A percentile compares a stretch with the other conserved stretches of the same genome.
Conservation (phyloP, 345 rosid species). For the Citrus australasica region DNA sequence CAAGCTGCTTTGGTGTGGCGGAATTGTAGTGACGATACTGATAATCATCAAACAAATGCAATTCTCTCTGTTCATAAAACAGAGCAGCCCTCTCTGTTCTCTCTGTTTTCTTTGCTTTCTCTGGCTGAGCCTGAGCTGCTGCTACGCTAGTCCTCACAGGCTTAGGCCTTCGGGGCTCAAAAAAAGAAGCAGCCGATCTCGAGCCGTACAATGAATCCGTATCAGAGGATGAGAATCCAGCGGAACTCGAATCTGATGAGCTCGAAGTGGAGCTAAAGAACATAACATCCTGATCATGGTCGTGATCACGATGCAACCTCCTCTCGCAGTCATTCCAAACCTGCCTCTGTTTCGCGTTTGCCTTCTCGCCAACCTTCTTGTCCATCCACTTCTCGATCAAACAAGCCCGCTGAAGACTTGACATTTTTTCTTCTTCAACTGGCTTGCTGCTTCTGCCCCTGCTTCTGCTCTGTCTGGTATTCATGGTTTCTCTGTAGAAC, state of each 20-base stretch:
- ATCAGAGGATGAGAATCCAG: constrained; percentile 81
- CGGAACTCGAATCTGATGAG: constrained; percentile 76
- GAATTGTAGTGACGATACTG: constrained; percentile 22
- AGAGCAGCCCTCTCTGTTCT: constrained; percentile 36
- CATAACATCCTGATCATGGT: constrained; percentile 43
- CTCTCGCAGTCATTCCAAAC: constrained; percentile 20
- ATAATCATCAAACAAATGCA: constrained; percentile 25
- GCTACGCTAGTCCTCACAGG: constrained; percentile 37
- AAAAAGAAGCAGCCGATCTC: constrained; percentile 37
- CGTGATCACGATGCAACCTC: constrained; percentile 26
- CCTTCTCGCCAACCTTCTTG: constrained; percentile 27
- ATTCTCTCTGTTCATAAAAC: constrained; percentile 47
- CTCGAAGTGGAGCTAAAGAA: constrained; percentile 66
- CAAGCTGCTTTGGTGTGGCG: constrained; percentile 28
- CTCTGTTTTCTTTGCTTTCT: constrained; percentile 14
- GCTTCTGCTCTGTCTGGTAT: constrained; percentile 29
- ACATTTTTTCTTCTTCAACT: constrained; percentile 12
- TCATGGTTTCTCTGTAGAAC: constrained; percentile 38
- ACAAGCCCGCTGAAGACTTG: constrained; percentile 32
- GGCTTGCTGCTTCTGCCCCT: constrained; percentile 12
- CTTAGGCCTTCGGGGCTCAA: constrained; percentile 33
- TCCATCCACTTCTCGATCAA: constrained; percentile 45
- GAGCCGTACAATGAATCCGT: constrained; percentile 49
- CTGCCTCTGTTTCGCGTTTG: constrained; percentile 12
- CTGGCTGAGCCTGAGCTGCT: constrained; percentile 14